Conservation (phyloP, 176 grass and related monocot species). For the Zizania latifolia region DNA sequence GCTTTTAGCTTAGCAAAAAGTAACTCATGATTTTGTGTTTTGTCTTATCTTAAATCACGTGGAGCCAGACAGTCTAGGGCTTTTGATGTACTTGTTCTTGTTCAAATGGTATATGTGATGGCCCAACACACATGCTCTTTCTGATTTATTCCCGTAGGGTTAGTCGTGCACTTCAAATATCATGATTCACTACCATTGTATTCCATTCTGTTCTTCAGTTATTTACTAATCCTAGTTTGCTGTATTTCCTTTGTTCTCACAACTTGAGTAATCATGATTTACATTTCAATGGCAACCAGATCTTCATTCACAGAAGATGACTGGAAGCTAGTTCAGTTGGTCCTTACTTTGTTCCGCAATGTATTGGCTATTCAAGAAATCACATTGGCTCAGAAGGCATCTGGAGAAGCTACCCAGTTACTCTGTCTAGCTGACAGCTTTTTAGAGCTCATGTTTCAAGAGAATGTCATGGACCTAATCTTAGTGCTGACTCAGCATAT, state of each 20-base stretch:
- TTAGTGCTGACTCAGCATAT: slow-evolving; percentile 89
- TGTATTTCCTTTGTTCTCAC: slow-evolving; percentile 4
- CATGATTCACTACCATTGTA: background rate
- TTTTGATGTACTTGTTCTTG: background rate
- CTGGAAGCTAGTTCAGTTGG: slow-evolving; percentile 94
- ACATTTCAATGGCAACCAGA: slow-evolving; percentile 42
- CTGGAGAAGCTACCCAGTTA: slow-evolving; percentile 64
- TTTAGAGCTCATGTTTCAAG: slow-evolving; percentile 88
- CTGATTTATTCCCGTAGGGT: too few relatives aligned
- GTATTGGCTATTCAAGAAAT: slow-evolving; percentile 85
- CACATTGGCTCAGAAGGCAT: slow-evolving; percentile 78
- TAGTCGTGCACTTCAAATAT: slow-evolving; percentile 16
- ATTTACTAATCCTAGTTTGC: slow-evolving; percentile 9
- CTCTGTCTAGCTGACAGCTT: slow-evolving; percentile 65
- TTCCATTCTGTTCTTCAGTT: slow-evolving; percentile 6
- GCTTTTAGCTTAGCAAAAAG: background rate
- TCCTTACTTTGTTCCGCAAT: slow-evolving; percentile 90
- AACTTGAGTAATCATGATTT: slow-evolving; percentile 29
- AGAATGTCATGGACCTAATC: slow-evolving; percentile 94
- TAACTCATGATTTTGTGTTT: background rate
- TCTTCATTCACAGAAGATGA: slow-evolving; percentile 85
- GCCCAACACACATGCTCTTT: background rate
- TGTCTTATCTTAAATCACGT: background rate
- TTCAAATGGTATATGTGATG: background rate
- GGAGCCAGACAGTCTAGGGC: background rate